Evolutionary conservation across 140 eudicot species (phyloP).

Genomic region (Bidens hawaiensis): DNA sequence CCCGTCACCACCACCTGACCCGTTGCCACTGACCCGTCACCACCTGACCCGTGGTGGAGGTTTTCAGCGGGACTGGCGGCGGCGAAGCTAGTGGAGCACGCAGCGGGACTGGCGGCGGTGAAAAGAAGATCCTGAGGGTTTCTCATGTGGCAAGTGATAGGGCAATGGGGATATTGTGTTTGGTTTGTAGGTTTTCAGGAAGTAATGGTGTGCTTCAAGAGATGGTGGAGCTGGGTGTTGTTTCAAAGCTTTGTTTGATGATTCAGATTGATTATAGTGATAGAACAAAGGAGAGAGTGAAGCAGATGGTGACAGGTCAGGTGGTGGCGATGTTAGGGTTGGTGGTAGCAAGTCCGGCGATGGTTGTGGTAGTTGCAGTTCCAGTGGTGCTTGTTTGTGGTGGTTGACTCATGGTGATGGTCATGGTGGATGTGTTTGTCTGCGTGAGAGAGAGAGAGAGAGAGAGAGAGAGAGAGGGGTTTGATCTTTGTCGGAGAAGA

Average conservation of each 20-base stretch:
- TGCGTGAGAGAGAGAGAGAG: too few relatives aligned
- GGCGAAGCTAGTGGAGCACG: slow-evolving; percentile 40
- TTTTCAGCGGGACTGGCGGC: slow-evolving; percentile 54
- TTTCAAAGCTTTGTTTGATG: slow-evolving; percentile 53
- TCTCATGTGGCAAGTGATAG: slow-evolving; percentile 48
- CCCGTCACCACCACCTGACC: too few relatives aligned
- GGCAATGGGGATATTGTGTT: slow-evolving; percentile 38
- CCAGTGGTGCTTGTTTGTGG: too few relatives aligned
- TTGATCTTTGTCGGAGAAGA: too few relatives aligned
- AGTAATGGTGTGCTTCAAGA: slow-evolving; percentile 38
- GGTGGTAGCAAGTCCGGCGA: too few relatives aligned
- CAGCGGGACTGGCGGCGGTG: slow-evolving; percentile 48
- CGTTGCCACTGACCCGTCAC: too few relatives aligned
- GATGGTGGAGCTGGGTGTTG: slow-evolving; percentile 63
- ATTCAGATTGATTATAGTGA: slow-evolving; percentile 39
- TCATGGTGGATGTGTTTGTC: too few relatives aligned
- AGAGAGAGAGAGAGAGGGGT: too few relatives aligned
- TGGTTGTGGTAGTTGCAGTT: too few relatives aligned
- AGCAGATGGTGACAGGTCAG: slow-evolving; percentile 37
- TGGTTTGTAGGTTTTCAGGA: slow-evolving; percentile 35
- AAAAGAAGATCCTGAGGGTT: slow-evolving; percentile 58
- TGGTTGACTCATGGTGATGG: too few relatives aligned
- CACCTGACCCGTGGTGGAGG: too few relatives aligned
- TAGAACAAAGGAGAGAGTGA: slow-evolving; percentile 48
- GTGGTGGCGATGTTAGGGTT: too few relatives aligned